Evolutionary conservation across 1,284 basidiomycete species (phyloP), one percentile per base, ranked within the genome.

Genomic region (Afroboletus lepidellus): DNA sequence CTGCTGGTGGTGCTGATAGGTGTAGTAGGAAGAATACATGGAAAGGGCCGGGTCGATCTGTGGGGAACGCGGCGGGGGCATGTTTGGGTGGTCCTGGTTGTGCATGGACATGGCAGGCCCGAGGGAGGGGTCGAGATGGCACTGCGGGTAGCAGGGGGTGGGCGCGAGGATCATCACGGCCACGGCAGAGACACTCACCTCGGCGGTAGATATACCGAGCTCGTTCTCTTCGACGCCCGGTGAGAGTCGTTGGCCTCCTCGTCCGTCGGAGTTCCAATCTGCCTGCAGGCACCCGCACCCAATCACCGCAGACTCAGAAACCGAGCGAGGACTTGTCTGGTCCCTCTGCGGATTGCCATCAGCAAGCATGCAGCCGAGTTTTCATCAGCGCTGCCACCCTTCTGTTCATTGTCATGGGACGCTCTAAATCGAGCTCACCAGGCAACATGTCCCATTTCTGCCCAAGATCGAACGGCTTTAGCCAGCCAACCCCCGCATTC

Each of bases 31-130:
- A 8, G 80, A 72, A 57, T 85, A 87, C 38, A 84, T 69, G n/a
- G 83, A 74, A 15, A 87, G 74, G 5, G 84, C 69, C 41, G 84
- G 84, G 67, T 87, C 85, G 51, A 85, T 81, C 41, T 79, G 74
- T 1, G 82, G 79, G 21, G 82, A 82, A 50, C 78, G 76, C 42
- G 81, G 77, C 34, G 77, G 80, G 56, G 76, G 81, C 77, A 80
- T 80, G 57, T 59, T 69, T 21, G 72, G 69, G 56, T 66, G 63
- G 58, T 72, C 71, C 36, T 70, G 72, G 56, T 73, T 70, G 50
- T 72, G 70, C 61, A 72, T 72, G 52, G 71, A 67, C 62, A 68
- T 66, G 63, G 41, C 30, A n/a, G n/a, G n/a, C n/a, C n/a, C n/a
- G 20, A 38, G 13, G 57, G 54, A 33, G 53, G 55, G 46, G 50